phyloP scores from a whole-genome alignment of 768 basidiomycete species.

The Amylocystis lapponica region DNA sequence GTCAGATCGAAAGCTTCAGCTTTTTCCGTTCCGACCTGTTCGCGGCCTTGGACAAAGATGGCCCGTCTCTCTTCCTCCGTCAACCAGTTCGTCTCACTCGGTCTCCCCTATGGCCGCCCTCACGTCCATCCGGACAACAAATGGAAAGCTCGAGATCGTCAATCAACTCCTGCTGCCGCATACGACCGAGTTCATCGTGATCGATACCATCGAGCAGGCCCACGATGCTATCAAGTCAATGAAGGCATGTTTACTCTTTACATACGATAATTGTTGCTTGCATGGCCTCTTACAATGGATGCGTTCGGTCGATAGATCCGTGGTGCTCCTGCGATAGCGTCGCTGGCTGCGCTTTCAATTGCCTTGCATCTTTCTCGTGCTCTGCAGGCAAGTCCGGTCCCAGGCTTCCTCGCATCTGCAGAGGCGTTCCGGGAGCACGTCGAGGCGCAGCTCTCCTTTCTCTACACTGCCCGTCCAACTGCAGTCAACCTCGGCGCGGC shows the following conservation, averaged over 20 bases:
- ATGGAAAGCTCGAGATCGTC: constrained; percentile 71
- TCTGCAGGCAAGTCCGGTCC: constrained; percentile 38
- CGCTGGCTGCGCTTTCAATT: constrained; percentile 79
- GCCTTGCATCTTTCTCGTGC: constrained; percentile 56
- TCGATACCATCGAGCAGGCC: constrained; percentile 75
- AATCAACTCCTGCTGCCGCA: constrained; percentile 88
- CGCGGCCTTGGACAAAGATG: too few relatives aligned
- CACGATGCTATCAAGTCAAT: constrained; percentile 94
- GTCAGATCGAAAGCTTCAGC: not conserved
- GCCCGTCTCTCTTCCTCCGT: not conserved
- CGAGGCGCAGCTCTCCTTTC: constrained; percentile 54
- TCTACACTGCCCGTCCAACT: constrained; percentile 88
- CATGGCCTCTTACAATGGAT: not conserved
- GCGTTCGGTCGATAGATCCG: constrained; percentile 46
- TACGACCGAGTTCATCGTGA: constrained; percentile 53
- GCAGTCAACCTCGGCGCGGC: constrained; percentile 94
- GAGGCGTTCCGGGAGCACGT: constrained; percentile 50
- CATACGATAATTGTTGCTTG: too few relatives aligned
- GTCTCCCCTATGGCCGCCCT: constrained; percentile 19
- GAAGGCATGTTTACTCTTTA: constrained; percentile 77
- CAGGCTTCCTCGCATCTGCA: constrained; percentile 51
- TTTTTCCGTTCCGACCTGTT: too few relatives aligned
- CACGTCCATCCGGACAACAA: constrained; percentile 38
- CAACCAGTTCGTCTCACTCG: too few relatives aligned
- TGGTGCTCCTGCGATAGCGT: constrained; percentile 93